Base-by-base conservation (phyloP, 345 rosid genomes). In the Citrus glauca region DNA sequence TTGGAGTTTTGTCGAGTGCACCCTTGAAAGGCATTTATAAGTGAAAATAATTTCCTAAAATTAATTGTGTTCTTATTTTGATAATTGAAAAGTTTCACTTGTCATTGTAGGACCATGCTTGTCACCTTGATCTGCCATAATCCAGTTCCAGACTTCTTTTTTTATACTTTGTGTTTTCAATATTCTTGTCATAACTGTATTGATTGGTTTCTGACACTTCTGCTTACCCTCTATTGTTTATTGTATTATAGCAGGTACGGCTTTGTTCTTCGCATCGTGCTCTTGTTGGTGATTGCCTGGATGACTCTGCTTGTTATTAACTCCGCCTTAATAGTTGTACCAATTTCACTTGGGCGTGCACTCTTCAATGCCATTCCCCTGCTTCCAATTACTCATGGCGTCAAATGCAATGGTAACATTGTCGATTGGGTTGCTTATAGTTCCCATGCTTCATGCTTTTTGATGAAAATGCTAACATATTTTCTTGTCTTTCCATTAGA, bases 371-470 rank as follows among this genome's bases (percentile, higher is more conserved):
- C 91, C 80, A 91, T 97, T 82, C 99, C 99, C 76, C 89, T 85
- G 76, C 97, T 97, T 66, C 99, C 99, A 64, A 89, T 91, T 85
- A 94, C 99, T 76, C 99, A 94, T 73, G 99, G 98, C 81, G 87
- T 96, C 86, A 94, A 94, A 81, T 96, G 98, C 92, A 96, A 96
- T 59, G 99, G 99, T 96, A 91, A 75, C 76, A 3, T 66, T 33
- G 72, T 75, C 53, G 32, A 27, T 79, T 72, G 59, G 72, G 37
- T 56, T 71, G 19, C 37, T 55, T 40, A 27, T 27, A 14, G 50
- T 35, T 69, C 11, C 69, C 37, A 57, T 62, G n/a, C 30, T 35
- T 71, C 19, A 28, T 35, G 56, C 17, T 2, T 62, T 70, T 77
- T 22, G 50, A 73, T 66, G 66, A 38, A 59, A 74, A 66, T 66